These are phyloP conservation scores for Acrodontium crateriforme DNA, from an alignment of 2,329 filamentous ascomycete species.

Conservation along the genomic window DNA sequence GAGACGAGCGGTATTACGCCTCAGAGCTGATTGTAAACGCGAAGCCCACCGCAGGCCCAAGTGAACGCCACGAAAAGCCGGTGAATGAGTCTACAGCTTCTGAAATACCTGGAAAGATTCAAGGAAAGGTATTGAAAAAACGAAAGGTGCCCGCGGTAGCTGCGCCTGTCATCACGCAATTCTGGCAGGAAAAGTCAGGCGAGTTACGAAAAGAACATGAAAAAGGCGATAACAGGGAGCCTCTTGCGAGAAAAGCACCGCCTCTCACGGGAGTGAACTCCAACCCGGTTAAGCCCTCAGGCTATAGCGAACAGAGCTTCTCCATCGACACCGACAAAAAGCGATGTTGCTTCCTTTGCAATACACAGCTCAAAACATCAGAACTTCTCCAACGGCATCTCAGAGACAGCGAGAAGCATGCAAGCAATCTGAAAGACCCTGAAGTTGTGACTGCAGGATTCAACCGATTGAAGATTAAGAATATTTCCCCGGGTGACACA, in stretches of 20 bases:
- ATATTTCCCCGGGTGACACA: constrained; percentile 7
- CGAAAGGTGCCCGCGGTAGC: constrained; percentile 31
- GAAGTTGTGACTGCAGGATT: constrained; percentile 25
- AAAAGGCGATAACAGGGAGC: constrained; percentile 5
- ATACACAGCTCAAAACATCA: constrained; percentile 5
- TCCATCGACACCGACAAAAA: constrained; percentile 5
- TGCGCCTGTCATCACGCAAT: constrained; percentile 8
- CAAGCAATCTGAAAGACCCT: constrained; percentile 39
- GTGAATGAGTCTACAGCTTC: too few species aligned
- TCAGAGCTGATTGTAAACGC: constrained; percentile 9
- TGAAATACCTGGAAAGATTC: too few species aligned
- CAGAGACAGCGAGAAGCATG: constrained; percentile 43
- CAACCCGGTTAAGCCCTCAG: constrained; percentile 6
- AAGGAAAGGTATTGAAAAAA: too few species aligned
- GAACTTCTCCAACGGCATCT: constrained; percentile 42
- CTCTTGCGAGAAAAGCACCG: constrained; percentile 6
- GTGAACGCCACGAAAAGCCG: too few species aligned
- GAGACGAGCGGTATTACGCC: constrained; percentile 12
- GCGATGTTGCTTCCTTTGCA: constrained; percentile 16
- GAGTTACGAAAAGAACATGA: constrained; percentile 12
- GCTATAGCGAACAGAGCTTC: constrained; percentile 7
- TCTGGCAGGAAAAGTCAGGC: constrained; percentile 15
- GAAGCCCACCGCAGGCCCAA: constrained; percentile 7
- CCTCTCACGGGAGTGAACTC: constrained; percentile 1
- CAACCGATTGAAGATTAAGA: constrained; percentile 8